Evolutionary conservation across 2,329 filamentous ascomycete species (phyloP), one percentile per base, ranked within the genome.

Genomic region (Pyrenophora teres): DNA sequence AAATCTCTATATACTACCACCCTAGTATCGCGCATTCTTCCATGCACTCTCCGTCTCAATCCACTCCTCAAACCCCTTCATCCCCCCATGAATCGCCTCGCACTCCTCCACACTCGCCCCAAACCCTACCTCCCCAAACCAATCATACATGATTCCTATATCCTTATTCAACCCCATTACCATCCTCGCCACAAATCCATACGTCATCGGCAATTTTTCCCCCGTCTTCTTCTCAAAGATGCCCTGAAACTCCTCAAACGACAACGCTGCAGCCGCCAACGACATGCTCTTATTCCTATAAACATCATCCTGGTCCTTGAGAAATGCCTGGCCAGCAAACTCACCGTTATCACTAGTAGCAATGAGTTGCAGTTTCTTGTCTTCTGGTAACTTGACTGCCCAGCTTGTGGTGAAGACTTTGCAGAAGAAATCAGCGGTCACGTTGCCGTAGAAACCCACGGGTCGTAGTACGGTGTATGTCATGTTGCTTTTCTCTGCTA

Each of bases 381-480:
- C 40, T 1, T 68, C 65, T 27, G 70, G 71, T 0, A 70, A 68
- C 35, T 67, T 69, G 23, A 77, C 46, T 0, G 59, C 55, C 36
- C 66, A 68, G 33, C 70, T 69, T 56, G 74, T 78, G 13, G 68
- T 62, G 50, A 81, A 80, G 0, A 75, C 67, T 41, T 77, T 77
- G 8, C 79, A 78, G 3, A 76, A 46, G 57, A 81, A 78, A 19
- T 72, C 70, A 0, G 75, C 68, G 1, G 63, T 67, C 3, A 81
- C 55, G 68, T 86, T 84, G 15, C 87, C 84, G 68, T 83, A 80
- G 69, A 87, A 87, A 1, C 80, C 81, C 0, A 80, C 79, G 0
- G 85, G 85, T 2, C 84, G 80, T 0, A 87, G 72, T 21, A 87
- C 78, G 0, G 81, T 85, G 78, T 80, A 87, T 3, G 66, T 70